phyloP scores from a whole-genome alignment of 2,329 filamentous ascomycete genomes.

The Dactylonectria estremocensis region DNA sequence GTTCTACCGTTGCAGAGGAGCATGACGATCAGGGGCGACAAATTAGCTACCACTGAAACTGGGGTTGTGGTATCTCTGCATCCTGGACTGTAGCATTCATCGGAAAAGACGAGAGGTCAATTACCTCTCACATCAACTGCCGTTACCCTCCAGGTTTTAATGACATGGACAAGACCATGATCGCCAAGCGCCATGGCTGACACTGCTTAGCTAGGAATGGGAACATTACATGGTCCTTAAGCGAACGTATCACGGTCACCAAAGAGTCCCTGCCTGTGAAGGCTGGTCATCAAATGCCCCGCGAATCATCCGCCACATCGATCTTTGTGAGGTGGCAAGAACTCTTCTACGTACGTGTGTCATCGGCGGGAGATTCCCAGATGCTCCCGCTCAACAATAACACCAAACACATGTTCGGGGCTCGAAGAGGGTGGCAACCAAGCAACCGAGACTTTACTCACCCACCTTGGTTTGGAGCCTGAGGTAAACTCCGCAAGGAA shows the following conservation, averaged over 20 bases:
- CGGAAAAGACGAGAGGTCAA: not conserved
- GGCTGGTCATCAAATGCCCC: slow-evolving; percentile 5
- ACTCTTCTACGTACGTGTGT: not conserved
- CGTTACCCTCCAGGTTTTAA: slow-evolving; percentile 7
- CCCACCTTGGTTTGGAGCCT: not conserved
- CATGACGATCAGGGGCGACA: slow-evolving; percentile 25
- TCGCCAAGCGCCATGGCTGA: slow-evolving; percentile 14
- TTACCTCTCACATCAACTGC: slow-evolving; percentile 15
- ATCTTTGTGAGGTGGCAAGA: slow-evolving; percentile 10
- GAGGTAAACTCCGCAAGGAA: not conserved
- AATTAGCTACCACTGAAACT: slow-evolving; percentile 13
- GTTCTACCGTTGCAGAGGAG: slow-evolving; percentile 22
- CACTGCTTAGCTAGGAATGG: slow-evolving; percentile 14
- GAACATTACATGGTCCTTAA: slow-evolving; percentile 13
- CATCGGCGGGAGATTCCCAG: slow-evolving; percentile 7
- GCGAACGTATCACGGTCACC: slow-evolving; percentile 23
- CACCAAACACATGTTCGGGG: slow-evolving; percentile 7
- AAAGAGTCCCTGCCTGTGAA: slow-evolving; percentile 10
- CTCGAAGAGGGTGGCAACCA: slow-evolving; percentile 9
- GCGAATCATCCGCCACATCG: slow-evolving; percentile 16
- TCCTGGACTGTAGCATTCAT: slow-evolving; percentile 7
- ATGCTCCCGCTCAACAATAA: not conserved
- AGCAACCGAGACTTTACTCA: not conserved
- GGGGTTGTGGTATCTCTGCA: slow-evolving; percentile 12
- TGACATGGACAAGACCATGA: slow-evolving; percentile 17